Conservation (phyloP, 2,329 filamentous ascomycete genomes). For the Ophiostoma quercus region DNA sequence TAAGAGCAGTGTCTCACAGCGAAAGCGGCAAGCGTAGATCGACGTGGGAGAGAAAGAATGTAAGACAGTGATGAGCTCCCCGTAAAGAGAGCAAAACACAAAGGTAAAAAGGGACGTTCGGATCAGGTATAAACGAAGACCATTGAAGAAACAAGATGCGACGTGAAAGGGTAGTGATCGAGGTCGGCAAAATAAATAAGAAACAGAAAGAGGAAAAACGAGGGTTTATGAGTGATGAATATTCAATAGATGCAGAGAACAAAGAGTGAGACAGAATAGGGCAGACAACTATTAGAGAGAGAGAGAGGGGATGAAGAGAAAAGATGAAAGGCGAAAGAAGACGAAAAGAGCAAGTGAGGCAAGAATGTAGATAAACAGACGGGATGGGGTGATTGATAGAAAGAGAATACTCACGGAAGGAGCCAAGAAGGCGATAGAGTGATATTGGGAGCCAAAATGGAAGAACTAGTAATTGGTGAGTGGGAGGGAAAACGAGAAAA, state of each 20-base stretch:
- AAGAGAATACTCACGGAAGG: neutral
- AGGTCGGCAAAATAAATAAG: neutral
- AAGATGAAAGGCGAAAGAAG: neutral
- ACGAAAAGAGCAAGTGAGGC: conserved; percentile 3
- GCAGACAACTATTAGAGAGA: neutral
- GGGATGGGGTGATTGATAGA: neutral
- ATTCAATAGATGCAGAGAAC: neutral
- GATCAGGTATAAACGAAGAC: conserved; percentile 13
- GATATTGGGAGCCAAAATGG: neutral
- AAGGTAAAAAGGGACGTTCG: neutral
- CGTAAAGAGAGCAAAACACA: conserved; percentile 5
- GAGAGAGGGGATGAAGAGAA: neutral
- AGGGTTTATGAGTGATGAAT: neutral
- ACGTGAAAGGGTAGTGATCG: conserved; percentile 9
- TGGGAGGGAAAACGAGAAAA: neutral
- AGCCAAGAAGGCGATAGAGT: neutral
- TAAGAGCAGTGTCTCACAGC: conserved; percentile 20
- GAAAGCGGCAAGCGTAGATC: conserved; percentile 20
- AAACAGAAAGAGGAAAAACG: conserved; percentile 5
- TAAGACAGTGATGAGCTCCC: conserved; percentile 17
- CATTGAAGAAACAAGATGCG: conserved; percentile 13
- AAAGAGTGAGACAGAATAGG: neutral
- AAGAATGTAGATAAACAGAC: neutral
- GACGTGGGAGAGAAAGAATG: conserved; percentile 21
- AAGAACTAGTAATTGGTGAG: neutral